phyloP scores from a whole-genome alignment of 257 asterid genomes.

The Salvia rosmarinus region DNA sequence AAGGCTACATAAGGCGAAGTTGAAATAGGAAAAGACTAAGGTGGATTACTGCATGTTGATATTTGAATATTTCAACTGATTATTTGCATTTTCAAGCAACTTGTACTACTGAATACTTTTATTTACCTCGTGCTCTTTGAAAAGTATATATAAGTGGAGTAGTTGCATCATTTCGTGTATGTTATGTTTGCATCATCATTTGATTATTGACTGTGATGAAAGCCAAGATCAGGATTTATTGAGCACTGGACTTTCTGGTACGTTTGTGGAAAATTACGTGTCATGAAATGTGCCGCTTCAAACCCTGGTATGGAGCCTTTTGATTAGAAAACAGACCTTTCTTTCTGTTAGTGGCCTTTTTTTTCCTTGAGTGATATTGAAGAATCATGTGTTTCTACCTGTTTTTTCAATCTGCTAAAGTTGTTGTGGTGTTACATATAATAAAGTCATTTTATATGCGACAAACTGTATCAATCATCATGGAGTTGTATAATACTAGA shows the following conservation, averaged over 20 bases:
- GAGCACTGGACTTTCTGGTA: conserved; percentile 41
- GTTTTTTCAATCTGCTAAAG: conserved; percentile 37
- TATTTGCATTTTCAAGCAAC: conserved; percentile 31
- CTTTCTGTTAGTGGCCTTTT: conserved; percentile 53
- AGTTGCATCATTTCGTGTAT: conserved; percentile 36
- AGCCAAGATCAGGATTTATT: conserved; percentile 30
- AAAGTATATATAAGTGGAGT: conserved; percentile 34
- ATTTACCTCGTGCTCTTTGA: conserved; percentile 36
- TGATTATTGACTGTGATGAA: conserved; percentile 42
- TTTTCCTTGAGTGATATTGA: conserved; percentile 44
- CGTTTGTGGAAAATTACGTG: conserved; percentile 50
- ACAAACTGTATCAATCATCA: conserved; percentile 48
- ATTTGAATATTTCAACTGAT: conserved; percentile 9
- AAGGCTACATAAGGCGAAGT: conserved; percentile 13
- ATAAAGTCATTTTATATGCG: conserved; percentile 38
- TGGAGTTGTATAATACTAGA: conserved; percentile 41
- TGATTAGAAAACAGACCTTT: conserved; percentile 45
- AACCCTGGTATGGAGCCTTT: conserved; percentile 36
- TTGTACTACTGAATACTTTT: conserved; percentile 3
- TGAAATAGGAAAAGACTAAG: conserved; percentile 25
- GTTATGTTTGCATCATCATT: conserved; percentile 40
- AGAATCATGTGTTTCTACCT: conserved; percentile 36
- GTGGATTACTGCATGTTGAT: conserved; percentile 25
- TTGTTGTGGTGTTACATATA: conserved; percentile 39
- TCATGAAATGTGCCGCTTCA: conserved; percentile 38